Base-by-base conservation (phyloP, 2,329 filamentous ascomycete species). In the Aspergillus fumigatiaffinis region DNA sequence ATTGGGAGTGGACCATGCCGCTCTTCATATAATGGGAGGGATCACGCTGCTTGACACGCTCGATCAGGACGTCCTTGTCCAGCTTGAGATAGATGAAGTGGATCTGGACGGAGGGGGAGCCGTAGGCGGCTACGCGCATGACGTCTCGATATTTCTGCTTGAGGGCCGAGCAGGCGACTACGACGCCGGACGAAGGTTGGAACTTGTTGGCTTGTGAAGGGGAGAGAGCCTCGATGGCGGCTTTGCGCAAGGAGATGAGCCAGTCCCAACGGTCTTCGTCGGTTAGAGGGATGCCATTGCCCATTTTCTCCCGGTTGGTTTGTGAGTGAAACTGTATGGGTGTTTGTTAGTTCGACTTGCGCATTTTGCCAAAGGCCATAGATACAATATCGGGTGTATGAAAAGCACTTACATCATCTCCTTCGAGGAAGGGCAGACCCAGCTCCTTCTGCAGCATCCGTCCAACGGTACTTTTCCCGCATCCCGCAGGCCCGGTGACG, bases 261-360 rank as follows among this genome's bases (percentile, higher is more conserved):
- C 94, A 99, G 79, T 97, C 93, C 94, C 94, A 97, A 62, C 94
- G 89, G 77, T 99, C 94, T 58, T 87, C 88, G 71, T 99, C 94
- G 55, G 90, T 96, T 38, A 99, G 82, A 2, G 94, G 92, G 56
- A 86, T 87, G 64, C 91, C 91, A 65, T 82, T 82, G 69, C 84
- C 82, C 94, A 99, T 99, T 77, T 97, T 99, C 54, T 92, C 87
- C 66, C 92, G 87, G 77, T 93, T 97, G 68, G 88, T 81, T 32
- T 82, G 77, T 0, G 77, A 66, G 64, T 81, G 78, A 63, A 76
- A 80, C 78, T 80, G 61, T 48, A 50, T 25, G 25, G 50, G 54
- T 63, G 65, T 61, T 56, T 58, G 58, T 51, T 46, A 25, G 51
- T 57, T 26, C 25, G 21, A 59, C 35, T 56, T 47, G 14, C 38